Evolutionary conservation across 305 asterid species (phyloP), one percentile per base, ranked within the genome.

Genomic region (Nicotiana rustica): DNA sequence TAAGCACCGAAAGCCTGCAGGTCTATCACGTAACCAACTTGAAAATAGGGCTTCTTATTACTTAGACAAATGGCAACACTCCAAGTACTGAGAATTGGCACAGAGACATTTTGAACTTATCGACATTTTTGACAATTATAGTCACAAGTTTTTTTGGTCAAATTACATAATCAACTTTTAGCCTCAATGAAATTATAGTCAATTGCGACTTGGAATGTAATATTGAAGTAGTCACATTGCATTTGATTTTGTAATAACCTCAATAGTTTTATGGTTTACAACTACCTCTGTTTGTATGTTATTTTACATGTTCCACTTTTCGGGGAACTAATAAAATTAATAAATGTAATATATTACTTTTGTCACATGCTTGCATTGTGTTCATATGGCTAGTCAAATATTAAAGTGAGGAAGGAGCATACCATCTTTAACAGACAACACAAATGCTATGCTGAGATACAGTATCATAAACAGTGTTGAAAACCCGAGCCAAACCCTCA

Each of bases 381-480:
- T 18, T 75, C 64, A 25, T 36, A 25, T 52, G 44, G 79, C 79
- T 52, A 52, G 69, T 64, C 25, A 47, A 18, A n/a, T 4, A 41
- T 36, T 49, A 18, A 67, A 25, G 57, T 10, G 65, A 31, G 79
- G 47, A 52, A 75, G 80, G 62, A 25, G 84, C 67, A n/a, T 91
- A 94, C 99, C 99, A 83, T 96, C 97, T 89, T 91, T 89, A 83
- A 96, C 91, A 35, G 98, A 83, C 68, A 96, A 89, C 1, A 84
- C 85, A 68, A 92, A 88, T 80, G 93, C 96, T 36, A 91, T 83
- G 49, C 91, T 82, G 29, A 96, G 91, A 90, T 94, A 96, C 18
- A 93, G 85, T 78, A 93, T 83, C 82, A 96, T 96, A 86, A 92
- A 93, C 81, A 93, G 62, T 0, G 98, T 90, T 3, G 99, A 96